Conservation (phyloP, 2,329 filamentous ascomycete genomes). For the Calonectria fujianensis region DNA sequence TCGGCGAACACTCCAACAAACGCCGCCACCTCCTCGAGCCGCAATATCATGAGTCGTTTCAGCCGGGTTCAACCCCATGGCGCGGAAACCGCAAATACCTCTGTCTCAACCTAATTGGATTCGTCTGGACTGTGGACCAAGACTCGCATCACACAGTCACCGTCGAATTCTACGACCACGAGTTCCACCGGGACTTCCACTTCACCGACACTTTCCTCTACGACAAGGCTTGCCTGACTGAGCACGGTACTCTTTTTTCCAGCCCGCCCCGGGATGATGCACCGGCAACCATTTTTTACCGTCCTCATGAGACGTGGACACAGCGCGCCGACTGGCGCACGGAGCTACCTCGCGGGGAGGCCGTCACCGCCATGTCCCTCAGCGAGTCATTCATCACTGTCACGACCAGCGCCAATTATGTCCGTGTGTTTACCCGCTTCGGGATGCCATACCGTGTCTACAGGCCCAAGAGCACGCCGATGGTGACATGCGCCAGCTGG, state of each 20-base stretch:
- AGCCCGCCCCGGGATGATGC: constrained; percentile 80
- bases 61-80: constrained; percentile 97
- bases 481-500: constrained; percentile 95
- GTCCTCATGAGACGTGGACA: constrained; percentile 98
- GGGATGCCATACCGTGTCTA: constrained; percentile 93
- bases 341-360: constrained; percentile 89
- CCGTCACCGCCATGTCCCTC: constrained; percentile 90
- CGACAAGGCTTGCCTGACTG: constrained; percentile 94
- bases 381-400: constrained; percentile 94
- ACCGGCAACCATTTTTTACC: constrained; percentile 92
- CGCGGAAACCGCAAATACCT: constrained; percentile 94
- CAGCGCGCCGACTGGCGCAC: constrained; percentile 93
- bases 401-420: constrained; percentile 89
- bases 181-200: constrained; percentile 94
- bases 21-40: constrained; percentile 73
- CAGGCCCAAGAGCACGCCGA: constrained; percentile 90
- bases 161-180: constrained; percentile 97
- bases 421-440: constrained; percentile 94
- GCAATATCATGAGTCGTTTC: constrained; percentile 88
- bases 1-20: constrained; percentile 67
- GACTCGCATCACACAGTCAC: constrained; percentile 95
- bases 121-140: constrained; percentile 98
- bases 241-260: constrained; percentile 90
- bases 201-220: constrained; percentile 98
- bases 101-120: constrained; percentile 93